Evolutionary conservation across 345 rosid species (phyloP).

Genomic region (Lepidium sativum): DNA sequence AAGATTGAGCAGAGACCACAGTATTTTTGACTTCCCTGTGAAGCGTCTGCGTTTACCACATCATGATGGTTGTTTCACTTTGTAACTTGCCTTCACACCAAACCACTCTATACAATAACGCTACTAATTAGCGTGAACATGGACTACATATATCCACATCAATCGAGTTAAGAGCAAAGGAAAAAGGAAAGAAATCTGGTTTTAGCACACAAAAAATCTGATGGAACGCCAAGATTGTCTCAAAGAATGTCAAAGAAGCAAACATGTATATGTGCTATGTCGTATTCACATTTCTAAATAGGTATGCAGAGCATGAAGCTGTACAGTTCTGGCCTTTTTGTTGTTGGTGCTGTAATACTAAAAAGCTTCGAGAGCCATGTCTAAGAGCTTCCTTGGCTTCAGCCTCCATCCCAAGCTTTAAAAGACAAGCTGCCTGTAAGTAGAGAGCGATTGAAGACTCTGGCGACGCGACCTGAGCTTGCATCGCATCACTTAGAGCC

Average conservation of each 20-base stretch:
- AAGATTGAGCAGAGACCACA: neutral
- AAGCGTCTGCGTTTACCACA: neutral
- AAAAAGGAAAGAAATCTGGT: slow-evolving; percentile 1
- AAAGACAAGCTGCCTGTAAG: slow-evolving; percentile 78
- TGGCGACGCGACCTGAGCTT: slow-evolving; percentile 73
- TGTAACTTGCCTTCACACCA: slow-evolving; percentile 7
- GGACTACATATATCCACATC: neutral
- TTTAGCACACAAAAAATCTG: slow-evolving; percentile 21
- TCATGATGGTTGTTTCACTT: slow-evolving; percentile 1
- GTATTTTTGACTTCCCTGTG: neutral
- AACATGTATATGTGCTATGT: slow-evolving; percentile 11
- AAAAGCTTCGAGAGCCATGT: slow-evolving; percentile 67
- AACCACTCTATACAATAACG: neutral
- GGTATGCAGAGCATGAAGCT: slow-evolving; percentile 23
- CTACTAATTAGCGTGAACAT: neutral
- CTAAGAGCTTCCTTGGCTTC: slow-evolving; percentile 84
- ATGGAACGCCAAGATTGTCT: slow-evolving; percentile 18
- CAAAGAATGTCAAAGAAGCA: slow-evolving; percentile 16
- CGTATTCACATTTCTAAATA: slow-evolving; percentile 16
- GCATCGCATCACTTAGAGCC: slow-evolving; percentile 90
- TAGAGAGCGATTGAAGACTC: slow-evolving; percentile 78
- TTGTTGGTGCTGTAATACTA: slow-evolving; percentile 25
- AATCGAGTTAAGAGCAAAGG: slow-evolving; percentile 7
- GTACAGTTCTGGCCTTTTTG: slow-evolving; percentile 28
- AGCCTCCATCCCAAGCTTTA: slow-evolving; percentile 76